phyloP scores from a whole-genome alignment of 2,329 filamentous ascomycete species.

The Penicillium expansum region DNA sequence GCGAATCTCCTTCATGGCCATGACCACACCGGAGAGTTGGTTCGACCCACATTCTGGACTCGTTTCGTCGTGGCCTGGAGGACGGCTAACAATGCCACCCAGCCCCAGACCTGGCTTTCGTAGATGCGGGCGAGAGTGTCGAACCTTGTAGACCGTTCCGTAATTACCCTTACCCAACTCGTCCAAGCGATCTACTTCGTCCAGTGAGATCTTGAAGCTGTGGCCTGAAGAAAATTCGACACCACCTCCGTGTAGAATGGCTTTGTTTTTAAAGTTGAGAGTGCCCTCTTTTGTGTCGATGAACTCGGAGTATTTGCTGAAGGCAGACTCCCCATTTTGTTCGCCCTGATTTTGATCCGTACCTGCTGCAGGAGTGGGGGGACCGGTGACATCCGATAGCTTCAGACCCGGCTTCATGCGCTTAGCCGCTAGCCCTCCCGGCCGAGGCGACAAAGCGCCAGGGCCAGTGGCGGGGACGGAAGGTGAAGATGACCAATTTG shows the following conservation, averaged over 20 bases:
- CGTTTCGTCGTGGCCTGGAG: constrained; percentile 20
- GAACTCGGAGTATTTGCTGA: constrained; percentile 73
- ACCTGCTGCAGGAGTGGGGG: constrained; percentile 42
- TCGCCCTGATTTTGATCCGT: constrained; percentile 19
- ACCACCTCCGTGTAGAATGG: constrained; percentile 80
- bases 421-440: constrained; percentile 49
- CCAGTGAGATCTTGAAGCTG: constrained; percentile 88
- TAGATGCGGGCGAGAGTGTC: constrained; percentile 71
- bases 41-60: constrained; percentile 21
- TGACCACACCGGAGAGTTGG: constrained; percentile 64
- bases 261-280: constrained; percentile 89
- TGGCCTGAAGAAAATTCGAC: constrained; percentile 90
- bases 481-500: constrained; percentile 36
- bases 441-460: constrained; percentile 41
- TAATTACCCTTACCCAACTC: constrained; percentile 98
- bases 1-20: constrained; percentile 99
- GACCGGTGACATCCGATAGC: constrained; percentile 48
- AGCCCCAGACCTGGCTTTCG: constrained; percentile 60
- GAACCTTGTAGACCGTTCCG: constrained; percentile 94
- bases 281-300: constrained; percentile 90
- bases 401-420: constrained; percentile 49
- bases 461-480: constrained; percentile 42
- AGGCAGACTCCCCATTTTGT: constrained; percentile 43
- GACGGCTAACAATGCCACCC: constrained; percentile 55
- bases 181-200: constrained; percentile 89